Percentiles rank a stretch among this genome's conserved stretches.
Conservation (phyloP, 2,329 filamentous ascomycete genomes). For the Fusarium sp. region DNA sequence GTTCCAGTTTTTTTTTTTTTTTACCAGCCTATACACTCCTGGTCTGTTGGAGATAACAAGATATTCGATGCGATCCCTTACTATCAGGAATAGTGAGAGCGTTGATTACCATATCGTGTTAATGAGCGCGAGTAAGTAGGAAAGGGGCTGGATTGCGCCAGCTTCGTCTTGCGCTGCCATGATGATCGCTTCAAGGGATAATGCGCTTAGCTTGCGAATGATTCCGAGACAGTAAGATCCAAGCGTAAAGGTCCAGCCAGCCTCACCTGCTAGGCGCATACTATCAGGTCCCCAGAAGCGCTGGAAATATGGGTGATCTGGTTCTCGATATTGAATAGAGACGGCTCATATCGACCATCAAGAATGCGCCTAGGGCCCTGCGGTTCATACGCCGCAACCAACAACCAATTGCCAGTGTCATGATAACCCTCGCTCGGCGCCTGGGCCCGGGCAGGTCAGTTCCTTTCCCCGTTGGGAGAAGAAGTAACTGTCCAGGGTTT, state of each 20-base stretch:
- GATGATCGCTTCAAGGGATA: constrained; percentile 27
- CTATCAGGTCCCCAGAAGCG: constrained; percentile 7
- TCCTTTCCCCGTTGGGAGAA: constrained; percentile 25
- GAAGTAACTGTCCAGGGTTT: constrained; percentile 41
- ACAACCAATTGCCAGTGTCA: constrained; percentile 33
- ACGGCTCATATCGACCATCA: constrained; percentile 8
- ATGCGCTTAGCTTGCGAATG: constrained; percentile 32
- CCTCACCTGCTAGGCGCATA: constrained; percentile 23
- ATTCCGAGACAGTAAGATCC: constrained; percentile 37
- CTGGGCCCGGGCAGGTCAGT: constrained; percentile 44
- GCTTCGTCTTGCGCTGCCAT: constrained; percentile 21
- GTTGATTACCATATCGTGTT: background rate
- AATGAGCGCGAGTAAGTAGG: constrained; percentile 10
- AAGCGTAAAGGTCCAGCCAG: constrained; percentile 25
- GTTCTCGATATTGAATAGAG: background rate
- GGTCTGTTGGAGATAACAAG: background rate
- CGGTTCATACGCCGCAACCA: background rate
- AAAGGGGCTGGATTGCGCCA: constrained; percentile 25
- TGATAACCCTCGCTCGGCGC: constrained; percentile 37
- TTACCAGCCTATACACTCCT: constrained; percentile 6
- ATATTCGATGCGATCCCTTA: background rate
- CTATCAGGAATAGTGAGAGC: constrained; percentile 1
- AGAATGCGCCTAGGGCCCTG: constrained; percentile 4
- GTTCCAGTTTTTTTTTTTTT: constrained; percentile 32
- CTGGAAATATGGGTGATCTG: constrained; percentile 14